Percentiles rank a stretch among this genome's conserved stretches.
Evolutionary conservation across 306 rosid species (phyloP).

Genomic region (Fragaria iinumae): DNA sequence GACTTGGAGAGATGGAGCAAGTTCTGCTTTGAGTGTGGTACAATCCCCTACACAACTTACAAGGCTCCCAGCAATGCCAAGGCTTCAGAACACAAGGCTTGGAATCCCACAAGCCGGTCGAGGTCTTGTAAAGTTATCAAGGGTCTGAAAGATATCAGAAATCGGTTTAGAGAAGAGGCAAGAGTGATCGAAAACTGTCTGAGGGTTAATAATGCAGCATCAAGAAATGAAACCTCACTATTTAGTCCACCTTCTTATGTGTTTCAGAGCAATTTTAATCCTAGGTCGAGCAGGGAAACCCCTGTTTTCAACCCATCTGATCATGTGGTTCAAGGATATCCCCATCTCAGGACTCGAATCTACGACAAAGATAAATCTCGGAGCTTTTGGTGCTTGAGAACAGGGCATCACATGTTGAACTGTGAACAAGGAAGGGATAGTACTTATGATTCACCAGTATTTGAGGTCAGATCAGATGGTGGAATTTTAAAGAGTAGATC

Average conservation of each 20-base stretch:
- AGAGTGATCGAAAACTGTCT: slow-evolving; percentile 81
- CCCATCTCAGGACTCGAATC: slow-evolving; percentile 50
- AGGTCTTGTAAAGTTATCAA: slow-evolving; percentile 42
- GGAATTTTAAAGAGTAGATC: slow-evolving; percentile 48
- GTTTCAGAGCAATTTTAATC: slow-evolving; percentile 26
- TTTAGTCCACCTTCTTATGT: slow-evolving; percentile 33
- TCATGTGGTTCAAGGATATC: slow-evolving; percentile 56
- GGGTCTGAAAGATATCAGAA: slow-evolving; percentile 56
- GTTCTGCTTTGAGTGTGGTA: slow-evolving; percentile 74
- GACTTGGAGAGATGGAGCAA: slow-evolving; percentile 54
- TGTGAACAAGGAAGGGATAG: slow-evolving; percentile 31
- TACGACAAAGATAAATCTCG: slow-evolving; percentile 31
- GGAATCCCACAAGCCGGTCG: slow-evolving; percentile 34
- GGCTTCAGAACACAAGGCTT: slow-evolving; percentile 25
- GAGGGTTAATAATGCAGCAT: slow-evolving; percentile 39
- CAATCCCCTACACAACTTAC: slow-evolving; percentile 40
- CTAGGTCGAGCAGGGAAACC: slow-evolving; percentile 47
- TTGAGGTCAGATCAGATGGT: slow-evolving; percentile 53
- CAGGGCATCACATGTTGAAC: slow-evolving; percentile 33
- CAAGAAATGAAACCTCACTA: slow-evolving; percentile 45
- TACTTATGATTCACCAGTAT: slow-evolving; percentile 50
- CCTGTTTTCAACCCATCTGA: slow-evolving; percentile 84
- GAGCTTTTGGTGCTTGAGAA: slow-evolving; percentile 45
- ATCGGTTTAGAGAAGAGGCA: slow-evolving; percentile 68
- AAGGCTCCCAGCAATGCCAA: slow-evolving; percentile 32